Evolutionary conservation across 1,139 yeast genomes (phyloP).

Genomic region (Diutina pseudorugosa): DNA sequence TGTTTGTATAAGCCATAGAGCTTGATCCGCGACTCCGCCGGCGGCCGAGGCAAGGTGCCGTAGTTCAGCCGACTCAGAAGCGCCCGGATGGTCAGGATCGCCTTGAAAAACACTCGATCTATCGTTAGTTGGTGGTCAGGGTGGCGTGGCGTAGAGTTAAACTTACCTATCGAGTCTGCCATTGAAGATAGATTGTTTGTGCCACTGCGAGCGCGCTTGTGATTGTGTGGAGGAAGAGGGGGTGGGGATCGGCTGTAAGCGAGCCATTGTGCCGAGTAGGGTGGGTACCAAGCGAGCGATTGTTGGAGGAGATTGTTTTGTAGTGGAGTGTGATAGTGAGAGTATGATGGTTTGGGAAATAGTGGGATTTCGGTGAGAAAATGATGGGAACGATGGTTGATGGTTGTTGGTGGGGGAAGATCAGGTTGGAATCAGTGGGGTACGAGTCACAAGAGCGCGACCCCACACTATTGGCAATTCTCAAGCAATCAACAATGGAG

Average conservation of each 20-base stretch:
- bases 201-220: background rate
- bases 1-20: constrained; percentile 79
- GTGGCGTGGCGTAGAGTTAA: background rate
- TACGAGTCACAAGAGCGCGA: background rate
- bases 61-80: constrained; percentile 57
- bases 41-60: constrained; percentile 71
- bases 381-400: too few species aligned
- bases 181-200: constrained; percentile 9
- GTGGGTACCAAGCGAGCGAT: too few species aligned
- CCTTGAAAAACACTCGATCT: constrained; percentile 74
- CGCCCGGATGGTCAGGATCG: constrained; percentile 67
- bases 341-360: too few species aligned
- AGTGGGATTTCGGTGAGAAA: too few species aligned
- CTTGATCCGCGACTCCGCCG: constrained; percentile 56
- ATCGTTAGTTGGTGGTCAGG: constrained; percentile 13
- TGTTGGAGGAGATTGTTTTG: too few species aligned
- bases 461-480: too few species aligned
- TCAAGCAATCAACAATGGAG: too few species aligned
- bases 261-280: too few species aligned
- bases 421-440: background rate
- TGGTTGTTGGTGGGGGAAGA: too few species aligned
- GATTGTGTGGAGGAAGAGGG: too few species aligned
- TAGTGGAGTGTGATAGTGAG: too few species aligned
- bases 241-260: background rate
- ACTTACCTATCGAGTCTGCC: constrained; percentile 38